A percentile compares a stretch with the other conserved stretches of the same genome.
These are phyloP conservation scores for Phytophthora ramorum DNA, from an alignment of 352 stramenopile genomes.

Conservation along the genomic window DNA sequence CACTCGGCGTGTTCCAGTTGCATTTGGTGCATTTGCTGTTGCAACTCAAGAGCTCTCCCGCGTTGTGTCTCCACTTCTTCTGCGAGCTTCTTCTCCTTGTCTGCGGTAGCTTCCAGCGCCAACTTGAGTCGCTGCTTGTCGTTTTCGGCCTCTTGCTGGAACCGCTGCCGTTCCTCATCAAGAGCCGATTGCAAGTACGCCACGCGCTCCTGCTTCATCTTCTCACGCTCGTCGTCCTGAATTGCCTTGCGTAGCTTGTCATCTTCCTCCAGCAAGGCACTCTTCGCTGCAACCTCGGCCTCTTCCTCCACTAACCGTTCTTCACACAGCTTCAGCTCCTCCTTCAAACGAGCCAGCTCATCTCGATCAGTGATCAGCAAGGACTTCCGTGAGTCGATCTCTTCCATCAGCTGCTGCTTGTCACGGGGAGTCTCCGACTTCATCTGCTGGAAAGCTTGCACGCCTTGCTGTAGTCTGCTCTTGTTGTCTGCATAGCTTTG, in stretches of 20 bases:
- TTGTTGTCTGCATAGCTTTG: conserved; percentile 81
- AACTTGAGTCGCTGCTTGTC: conserved; percentile 63
- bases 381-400: conserved; percentile 66
- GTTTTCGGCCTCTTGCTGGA: conserved; percentile 67
- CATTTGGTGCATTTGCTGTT: conserved; percentile 64
- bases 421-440: conserved; percentile 46
- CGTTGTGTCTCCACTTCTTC: conserved; percentile 79
- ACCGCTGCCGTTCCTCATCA: conserved; percentile 64
- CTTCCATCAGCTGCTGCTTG: conserved; percentile 65
- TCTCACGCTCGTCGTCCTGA: conserved; percentile 83
- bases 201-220: conserved; percentile 79
- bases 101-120: conserved; percentile 54
- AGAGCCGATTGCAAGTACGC: conserved; percentile 64
- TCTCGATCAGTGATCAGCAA: conserved; percentile 72
- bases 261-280: conserved; percentile 77
- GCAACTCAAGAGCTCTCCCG: conserved; percentile 48
- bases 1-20: conserved; percentile 68
- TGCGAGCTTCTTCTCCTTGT: conserved; percentile 83
- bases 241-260: conserved; percentile 80
- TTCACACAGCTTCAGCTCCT: conserved; percentile 69
- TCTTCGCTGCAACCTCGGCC: conserved; percentile 75
- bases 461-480: conserved; percentile 70
- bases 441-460: conserved; percentile 80
- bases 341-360: conserved; percentile 58
- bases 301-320: conserved; percentile 75